Conservation (phyloP, 345 rosid genomes). For the Tarenaya hassleriana region DNA sequence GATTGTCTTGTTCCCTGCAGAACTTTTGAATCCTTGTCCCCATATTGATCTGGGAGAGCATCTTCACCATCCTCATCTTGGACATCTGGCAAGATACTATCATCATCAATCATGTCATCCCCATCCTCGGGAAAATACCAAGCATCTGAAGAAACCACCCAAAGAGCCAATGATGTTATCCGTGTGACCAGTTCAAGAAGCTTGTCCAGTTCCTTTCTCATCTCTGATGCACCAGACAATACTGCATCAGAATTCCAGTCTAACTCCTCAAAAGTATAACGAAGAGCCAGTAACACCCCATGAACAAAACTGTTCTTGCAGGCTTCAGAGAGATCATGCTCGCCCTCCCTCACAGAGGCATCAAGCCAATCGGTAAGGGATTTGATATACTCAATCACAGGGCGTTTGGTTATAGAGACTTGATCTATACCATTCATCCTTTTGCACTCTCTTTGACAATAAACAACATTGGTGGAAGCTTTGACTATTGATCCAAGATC, state of each 20-base stretch:
- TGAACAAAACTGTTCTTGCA: conserved; percentile 90
- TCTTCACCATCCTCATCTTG: conserved; percentile 34
- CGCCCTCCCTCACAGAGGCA: conserved; percentile 62
- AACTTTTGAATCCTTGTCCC: conserved; percentile 33
- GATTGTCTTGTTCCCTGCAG: conserved; percentile 39
- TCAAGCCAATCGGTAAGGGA: conserved; percentile 78
- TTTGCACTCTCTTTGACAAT: conserved; percentile 37
- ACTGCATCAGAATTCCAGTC: conserved; percentile 77
- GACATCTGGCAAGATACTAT: conserved; percentile 43
- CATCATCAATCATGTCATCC: conserved; percentile 75
- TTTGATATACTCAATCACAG: conserved; percentile 64
- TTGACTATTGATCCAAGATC: conserved; percentile 75
- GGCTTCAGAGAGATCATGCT: conserved; percentile 75
- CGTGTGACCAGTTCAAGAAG: conserved; percentile 69
- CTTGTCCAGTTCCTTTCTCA: conserved; percentile 60
- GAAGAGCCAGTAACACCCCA: conserved; percentile 74
- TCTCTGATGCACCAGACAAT: conserved; percentile 50
- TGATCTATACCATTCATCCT: conserved; percentile 29
- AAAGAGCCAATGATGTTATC: conserved; percentile 80
- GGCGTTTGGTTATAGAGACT: conserved; percentile 29
- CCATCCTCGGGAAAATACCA: conserved; percentile 75
- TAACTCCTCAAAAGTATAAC: conserved; percentile 93
- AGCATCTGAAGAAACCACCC: conserved; percentile 99
- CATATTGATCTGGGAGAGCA: conserved; percentile 35
- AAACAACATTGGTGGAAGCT: conserved; percentile 46